Evolutionary conservation across 805 yeast genomes (phyloP).

Genomic region (Ogataea siamensis): DNA sequence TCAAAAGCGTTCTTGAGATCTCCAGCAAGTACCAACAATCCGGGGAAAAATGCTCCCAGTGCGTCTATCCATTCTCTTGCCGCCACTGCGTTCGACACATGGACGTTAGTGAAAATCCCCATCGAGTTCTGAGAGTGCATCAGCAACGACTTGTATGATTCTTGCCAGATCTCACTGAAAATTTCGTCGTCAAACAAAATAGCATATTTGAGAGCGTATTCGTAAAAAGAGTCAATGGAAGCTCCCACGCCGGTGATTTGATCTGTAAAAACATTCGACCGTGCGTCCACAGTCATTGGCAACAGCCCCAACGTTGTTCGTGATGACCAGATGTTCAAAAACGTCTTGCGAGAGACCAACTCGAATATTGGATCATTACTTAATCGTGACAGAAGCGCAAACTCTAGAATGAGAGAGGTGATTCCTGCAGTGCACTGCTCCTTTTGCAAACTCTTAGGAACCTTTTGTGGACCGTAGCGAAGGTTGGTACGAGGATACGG

Average conservation of each 20-base stretch:
- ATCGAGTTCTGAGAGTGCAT: constrained; percentile 42
- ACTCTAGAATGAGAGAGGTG: constrained; percentile 77
- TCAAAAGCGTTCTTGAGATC: constrained; percentile 62
- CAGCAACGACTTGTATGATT: constrained; percentile 57
- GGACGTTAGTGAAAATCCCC: constrained; percentile 49
- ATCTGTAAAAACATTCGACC: constrained; percentile 48
- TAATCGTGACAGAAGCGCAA: constrained; percentile 68
- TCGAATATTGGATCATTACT: constrained; percentile 76
- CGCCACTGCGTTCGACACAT: constrained; percentile 48
- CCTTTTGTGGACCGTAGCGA: constrained; percentile 43
- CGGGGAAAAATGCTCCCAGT: constrained; percentile 85
- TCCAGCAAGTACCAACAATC: constrained; percentile 77
- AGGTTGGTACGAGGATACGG: constrained; percentile 83
- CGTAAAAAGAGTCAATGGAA: constrained; percentile 86
- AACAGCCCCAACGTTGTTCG: constrained; percentile 61
- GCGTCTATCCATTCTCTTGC: constrained; percentile 78
- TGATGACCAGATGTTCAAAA: constrained; percentile 66
- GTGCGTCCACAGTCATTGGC: constrained; percentile 68
- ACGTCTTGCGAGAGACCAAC: constrained; percentile 56
- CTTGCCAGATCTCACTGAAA: constrained; percentile 53
- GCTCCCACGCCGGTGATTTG: constrained; percentile 82
- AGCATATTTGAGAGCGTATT: constrained; percentile 77
- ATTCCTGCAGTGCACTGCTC: constrained; percentile 91
- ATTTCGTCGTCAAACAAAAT: constrained; percentile 65
- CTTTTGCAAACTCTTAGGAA: constrained; percentile 43